These are phyloP conservation scores for Barnettozyma sp. DNA, from an alignment of 805 yeast genomes.

Conservation along the genomic window DNA sequence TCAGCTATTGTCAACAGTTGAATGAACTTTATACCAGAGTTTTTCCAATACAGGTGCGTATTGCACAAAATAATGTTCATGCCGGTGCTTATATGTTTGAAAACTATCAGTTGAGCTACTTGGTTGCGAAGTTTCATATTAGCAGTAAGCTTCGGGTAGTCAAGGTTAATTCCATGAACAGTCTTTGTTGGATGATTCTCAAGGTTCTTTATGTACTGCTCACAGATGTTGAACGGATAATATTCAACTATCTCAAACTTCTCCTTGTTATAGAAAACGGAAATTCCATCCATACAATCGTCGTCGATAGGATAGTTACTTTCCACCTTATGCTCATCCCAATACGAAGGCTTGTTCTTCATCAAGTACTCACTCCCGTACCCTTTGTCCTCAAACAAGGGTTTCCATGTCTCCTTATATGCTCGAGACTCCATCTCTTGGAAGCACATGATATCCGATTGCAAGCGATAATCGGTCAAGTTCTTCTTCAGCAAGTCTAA, in stretches of 20 bases:
- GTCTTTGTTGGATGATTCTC: conserved; percentile 10
- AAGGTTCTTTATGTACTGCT: conserved; percentile 12
- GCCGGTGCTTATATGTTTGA: conserved; percentile 37
- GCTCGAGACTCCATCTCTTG: conserved; percentile 44
- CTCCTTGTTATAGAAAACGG: conserved; percentile 42
- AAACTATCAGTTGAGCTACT: conserved; percentile 45
- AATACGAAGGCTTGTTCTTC: conserved; percentile 47
- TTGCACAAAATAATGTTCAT: conserved; percentile 42
- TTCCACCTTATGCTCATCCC: conserved; percentile 33
- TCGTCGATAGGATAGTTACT: conserved; percentile 23
- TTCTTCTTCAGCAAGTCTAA: conserved; percentile 36
- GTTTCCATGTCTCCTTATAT: conserved; percentile 36
- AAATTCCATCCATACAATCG: conserved; percentile 48
- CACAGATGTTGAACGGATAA: conserved; percentile 27
- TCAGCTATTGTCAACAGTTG: conserved; percentile 43
- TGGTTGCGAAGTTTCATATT: conserved; percentile 41
- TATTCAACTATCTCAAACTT: conserved; percentile 38
- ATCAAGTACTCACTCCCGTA: conserved; percentile 42
- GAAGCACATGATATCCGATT: conserved; percentile 53
- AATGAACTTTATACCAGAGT: conserved; percentile 45
- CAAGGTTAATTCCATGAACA: conserved; percentile 1
- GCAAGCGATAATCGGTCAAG: conserved; percentile 26
- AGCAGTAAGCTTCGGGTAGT: conserved; percentile 7
- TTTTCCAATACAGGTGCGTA: conserved; percentile 58
- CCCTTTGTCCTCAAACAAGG: conserved; percentile 27